phyloP scores from a whole-genome alignment of 164 flowering plant species.

The Vitis labrusca region DNA sequence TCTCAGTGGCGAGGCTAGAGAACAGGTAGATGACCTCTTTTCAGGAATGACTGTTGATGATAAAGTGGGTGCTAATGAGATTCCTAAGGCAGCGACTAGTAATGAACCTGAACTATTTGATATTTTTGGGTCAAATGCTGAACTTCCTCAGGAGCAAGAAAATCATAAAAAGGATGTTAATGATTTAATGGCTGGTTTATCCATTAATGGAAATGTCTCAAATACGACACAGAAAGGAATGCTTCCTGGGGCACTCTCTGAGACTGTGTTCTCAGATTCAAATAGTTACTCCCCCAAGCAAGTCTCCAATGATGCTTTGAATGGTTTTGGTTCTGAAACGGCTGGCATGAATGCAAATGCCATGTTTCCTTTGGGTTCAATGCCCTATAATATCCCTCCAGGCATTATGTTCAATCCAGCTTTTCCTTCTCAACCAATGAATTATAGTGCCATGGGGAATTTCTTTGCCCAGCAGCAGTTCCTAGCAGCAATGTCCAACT shows the following conservation, averaged over 20 bases:
- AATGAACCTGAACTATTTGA: conserved; percentile 53
- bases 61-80: conserved; percentile 26
- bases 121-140: conserved; percentile 55
- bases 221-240: conserved; percentile 34
- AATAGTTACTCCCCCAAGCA: conserved; percentile 25
- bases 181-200: conserved; percentile 62
- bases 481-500: conserved; percentile 73
- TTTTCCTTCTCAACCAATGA: conserved; percentile 53
- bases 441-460: conserved; percentile 71
- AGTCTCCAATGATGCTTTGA: conserved; percentile 32
- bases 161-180: conserved; percentile 30
- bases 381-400: conserved; percentile 56
- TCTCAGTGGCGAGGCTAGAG: conserved; percentile 47
- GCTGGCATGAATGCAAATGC: conserved; percentile 40
- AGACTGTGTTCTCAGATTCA: conserved; percentile 28
- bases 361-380: conserved; percentile 47
- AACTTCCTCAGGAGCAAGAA: conserved; percentile 24
- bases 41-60: conserved; percentile 68
- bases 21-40: conserved; percentile 58
- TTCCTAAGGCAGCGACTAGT: conserved; percentile 21
- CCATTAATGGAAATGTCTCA: conserved; percentile 41
- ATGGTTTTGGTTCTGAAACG: conserved; percentile 40
- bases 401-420: conserved; percentile 64
- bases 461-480: conserved; percentile 79
- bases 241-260: conserved; percentile 23